Conservation (phyloP, 2,329 filamentous ascomycete genomes). For the Cercospora canescens region DNA sequence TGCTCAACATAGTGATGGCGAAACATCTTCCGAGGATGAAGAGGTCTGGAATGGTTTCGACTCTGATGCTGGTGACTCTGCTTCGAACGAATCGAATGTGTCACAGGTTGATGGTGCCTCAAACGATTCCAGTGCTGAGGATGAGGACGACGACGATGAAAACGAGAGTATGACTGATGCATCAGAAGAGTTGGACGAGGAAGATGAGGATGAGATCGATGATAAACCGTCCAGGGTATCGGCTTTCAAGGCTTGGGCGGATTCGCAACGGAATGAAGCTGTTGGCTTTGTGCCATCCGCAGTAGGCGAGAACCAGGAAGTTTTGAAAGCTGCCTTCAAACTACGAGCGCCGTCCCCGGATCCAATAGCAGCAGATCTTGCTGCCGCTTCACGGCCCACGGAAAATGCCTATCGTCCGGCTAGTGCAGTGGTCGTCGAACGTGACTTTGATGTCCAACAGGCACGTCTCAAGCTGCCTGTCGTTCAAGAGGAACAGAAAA, state of each 20-base stretch:
- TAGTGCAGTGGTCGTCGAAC: slow-evolving; percentile 70
- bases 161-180: background rate
- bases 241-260: slow-evolving; percentile 93
- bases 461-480: slow-evolving; percentile 80
- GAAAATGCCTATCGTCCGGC: slow-evolving; percentile 65
- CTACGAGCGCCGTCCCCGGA: slow-evolving; percentile 70
- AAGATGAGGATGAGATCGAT: slow-evolving; percentile 15
- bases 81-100: background rate
- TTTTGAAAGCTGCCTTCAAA: slow-evolving; percentile 60
- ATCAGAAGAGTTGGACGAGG: slow-evolving; percentile 36
- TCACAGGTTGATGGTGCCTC: background rate
- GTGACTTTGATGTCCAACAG: slow-evolving; percentile 73
- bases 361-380: slow-evolving; percentile 66
- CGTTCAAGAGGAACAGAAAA: slow-evolving; percentile 91
- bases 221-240: slow-evolving; percentile 51
- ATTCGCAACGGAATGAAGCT: slow-evolving; percentile 79
- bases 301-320: slow-evolving; percentile 35
- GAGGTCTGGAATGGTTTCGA: slow-evolving; percentile 17
- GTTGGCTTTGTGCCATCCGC: slow-evolving; percentile 65
- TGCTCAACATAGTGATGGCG: background rate
- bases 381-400: slow-evolving; percentile 49
- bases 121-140: background rate
- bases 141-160: background rate
- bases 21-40: background rate
- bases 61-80: background rate